These are phyloP conservation scores for Acorus gramineus DNA, from an alignment of 106 monocot species.

Conservation along the genomic window DNA sequence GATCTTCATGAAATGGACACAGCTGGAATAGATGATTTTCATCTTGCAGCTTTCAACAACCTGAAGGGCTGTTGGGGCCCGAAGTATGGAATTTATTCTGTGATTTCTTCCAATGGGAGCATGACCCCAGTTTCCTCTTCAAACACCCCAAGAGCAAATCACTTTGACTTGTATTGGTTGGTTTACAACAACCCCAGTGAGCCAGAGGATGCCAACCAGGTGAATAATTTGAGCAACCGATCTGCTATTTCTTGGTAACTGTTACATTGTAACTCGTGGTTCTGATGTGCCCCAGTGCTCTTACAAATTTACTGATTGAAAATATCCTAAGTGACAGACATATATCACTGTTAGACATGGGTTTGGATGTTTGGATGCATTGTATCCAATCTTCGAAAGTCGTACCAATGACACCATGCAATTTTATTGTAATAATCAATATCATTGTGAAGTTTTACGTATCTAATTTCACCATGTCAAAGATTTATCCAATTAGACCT, in stretches of 20 bases:
- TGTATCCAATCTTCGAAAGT: too few relatives aligned
- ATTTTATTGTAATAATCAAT: too few relatives aligned
- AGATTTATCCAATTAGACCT: too few relatives aligned
- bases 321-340: too few relatives aligned
- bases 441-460: too few relatives aligned
- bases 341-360: too few relatives aligned
- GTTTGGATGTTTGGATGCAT: too few relatives aligned
- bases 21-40: conserved; percentile 51
- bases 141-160: conserved; percentile 42
- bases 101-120: conserved; percentile 43
- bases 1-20: conserved; percentile 81
- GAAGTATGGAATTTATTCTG: conserved; percentile 36
- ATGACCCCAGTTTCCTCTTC: conserved; percentile 53
- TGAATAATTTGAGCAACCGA: conserved; percentile 1
- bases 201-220: conserved; percentile 55
- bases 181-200: conserved; percentile 45
- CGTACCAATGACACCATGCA: too few relatives aligned
- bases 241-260: neutral
- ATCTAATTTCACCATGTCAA: too few relatives aligned
- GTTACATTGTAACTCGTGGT: neutral
- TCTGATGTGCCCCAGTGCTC: too few relatives aligned
- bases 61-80: conserved; percentile 27
- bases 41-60: conserved; percentile 19
- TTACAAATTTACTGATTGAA: too few relatives aligned
- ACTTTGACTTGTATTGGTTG: conserved; percentile 70